Conservation (phyloP, 257 asterid genomes). For the Solanum bulbocastanum region DNA sequence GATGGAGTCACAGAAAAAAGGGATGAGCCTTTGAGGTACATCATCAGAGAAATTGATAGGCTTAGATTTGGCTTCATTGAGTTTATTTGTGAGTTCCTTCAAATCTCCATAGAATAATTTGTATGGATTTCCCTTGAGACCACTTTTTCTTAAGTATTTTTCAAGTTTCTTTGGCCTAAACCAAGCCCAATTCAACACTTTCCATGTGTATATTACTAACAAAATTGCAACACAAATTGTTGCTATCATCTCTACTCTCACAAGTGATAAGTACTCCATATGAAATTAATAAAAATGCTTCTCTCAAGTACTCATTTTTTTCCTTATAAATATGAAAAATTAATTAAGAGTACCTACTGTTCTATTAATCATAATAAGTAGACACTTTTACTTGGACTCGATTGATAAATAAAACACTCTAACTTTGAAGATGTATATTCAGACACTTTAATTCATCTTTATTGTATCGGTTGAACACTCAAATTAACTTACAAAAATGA, state of each 20-base stretch:
- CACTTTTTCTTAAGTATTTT: slow-evolving; percentile 18
- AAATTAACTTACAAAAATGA: too few relatives aligned
- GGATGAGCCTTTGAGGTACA: slow-evolving; percentile 19
- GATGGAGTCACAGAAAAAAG: slow-evolving; percentile 6
- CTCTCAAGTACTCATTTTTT: neutral
- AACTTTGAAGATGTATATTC: neutral
- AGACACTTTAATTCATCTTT: too few relatives aligned
- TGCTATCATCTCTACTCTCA: neutral
- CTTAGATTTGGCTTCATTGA: slow-evolving; percentile 16
- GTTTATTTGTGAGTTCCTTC: slow-evolving; percentile 4
- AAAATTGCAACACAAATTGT: neutral
- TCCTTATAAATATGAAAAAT: neutral
- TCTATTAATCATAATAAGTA: too few relatives aligned
- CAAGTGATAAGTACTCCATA: slow-evolving; percentile 5
- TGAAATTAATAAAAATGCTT: neutral
- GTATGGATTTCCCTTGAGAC: slow-evolving; percentile 27
- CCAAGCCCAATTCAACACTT: slow-evolving; percentile 26
- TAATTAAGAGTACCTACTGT: neutral
- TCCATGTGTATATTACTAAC: slow-evolving; percentile 5
- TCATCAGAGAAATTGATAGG: slow-evolving; percentile 29
- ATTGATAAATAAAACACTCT: neutral
- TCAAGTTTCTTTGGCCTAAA: slow-evolving; percentile 23
- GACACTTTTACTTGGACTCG: too few relatives aligned
- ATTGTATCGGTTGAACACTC: neutral
- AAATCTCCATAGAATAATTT: slow-evolving; percentile 24